A percentile compares a stretch with the other conserved stretches of the same genome.
Conservation (phyloP, 306 rosid genomes). For the Carpinus viminea region DNA sequence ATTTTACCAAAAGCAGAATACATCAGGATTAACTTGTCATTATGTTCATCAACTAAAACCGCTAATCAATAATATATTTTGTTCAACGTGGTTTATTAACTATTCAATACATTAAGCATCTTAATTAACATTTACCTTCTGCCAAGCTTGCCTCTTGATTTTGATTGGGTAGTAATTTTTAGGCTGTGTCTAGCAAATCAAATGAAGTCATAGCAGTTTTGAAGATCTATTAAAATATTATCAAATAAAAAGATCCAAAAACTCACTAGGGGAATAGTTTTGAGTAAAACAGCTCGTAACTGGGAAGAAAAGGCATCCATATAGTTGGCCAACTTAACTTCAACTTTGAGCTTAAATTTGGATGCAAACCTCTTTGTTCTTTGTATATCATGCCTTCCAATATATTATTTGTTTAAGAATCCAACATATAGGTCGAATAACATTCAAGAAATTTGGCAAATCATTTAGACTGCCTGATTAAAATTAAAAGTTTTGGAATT, state of each 20-base stretch:
- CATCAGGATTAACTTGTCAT: background rate
- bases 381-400: background rate
- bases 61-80: background rate
- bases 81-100: background rate
- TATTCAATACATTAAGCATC: background rate
- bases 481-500: background rate
- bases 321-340: background rate
- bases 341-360: background rate
- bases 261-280: background rate
- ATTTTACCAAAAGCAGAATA: background rate
- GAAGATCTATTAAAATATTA: background rate
- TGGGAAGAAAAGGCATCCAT: background rate
- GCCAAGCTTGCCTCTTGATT: background rate
- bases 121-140: background rate
- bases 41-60: background rate
- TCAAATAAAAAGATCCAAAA: background rate
- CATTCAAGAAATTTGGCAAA: background rate
- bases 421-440: background rate
- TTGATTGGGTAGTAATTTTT: background rate
- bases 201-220: background rate
- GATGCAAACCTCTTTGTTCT: background rate
- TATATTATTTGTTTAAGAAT: slow-evolving; percentile 1
- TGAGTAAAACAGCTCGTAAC: background rate
- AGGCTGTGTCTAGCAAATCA: background rate
- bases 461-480: background rate